Conservation (phyloP, 2,329 filamentous ascomycete genomes). For the Lachnellula subtilissima region DNA sequence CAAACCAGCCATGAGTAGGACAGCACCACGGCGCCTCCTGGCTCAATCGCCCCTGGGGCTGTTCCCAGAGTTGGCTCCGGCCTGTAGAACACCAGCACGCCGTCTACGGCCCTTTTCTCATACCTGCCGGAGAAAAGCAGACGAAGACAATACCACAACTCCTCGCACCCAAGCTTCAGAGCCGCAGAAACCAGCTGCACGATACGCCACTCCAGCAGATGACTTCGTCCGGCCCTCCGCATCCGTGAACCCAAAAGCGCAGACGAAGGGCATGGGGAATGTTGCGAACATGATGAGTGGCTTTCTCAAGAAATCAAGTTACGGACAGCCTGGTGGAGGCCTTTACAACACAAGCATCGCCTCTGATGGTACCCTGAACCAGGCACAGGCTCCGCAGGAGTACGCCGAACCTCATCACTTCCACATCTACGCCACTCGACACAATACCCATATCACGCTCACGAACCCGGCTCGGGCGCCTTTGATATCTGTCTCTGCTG, state of each 20-base stretch:
- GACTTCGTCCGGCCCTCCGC: conserved; percentile 3
- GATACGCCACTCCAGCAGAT: background rate
- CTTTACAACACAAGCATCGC: conserved; percentile 8
- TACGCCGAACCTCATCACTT: conserved; percentile 69
- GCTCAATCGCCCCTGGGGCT: conserved; percentile 22
- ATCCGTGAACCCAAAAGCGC: conserved; percentile 13
- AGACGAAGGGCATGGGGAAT: background rate
- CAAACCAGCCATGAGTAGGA: conserved; percentile 28
- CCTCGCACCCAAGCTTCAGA: background rate
- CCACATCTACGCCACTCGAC: conserved; percentile 80
- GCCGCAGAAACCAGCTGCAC: background rate
- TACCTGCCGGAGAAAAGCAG: conserved; percentile 23
- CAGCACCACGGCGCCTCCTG: conserved; percentile 25
- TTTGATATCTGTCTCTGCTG: conserved; percentile 74
- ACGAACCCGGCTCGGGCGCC: conserved; percentile 75
- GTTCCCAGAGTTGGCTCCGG: conserved; percentile 9
- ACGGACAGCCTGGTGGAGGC: background rate
- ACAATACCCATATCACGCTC: conserved; percentile 93
- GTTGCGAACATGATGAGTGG: conserved; percentile 3
- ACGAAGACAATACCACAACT: conserved; percentile 7
- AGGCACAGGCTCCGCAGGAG: conserved; percentile 29
- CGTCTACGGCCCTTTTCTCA: conserved; percentile 33
- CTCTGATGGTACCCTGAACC: conserved; percentile 11
- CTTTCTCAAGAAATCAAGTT: background rate
- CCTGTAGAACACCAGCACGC: conserved; percentile 8